Percentiles rank a stretch among this genome's conserved stretches.
Conservation (phyloP, 2,329 filamentous ascomycete species). For the Ophiostoma tasmaniense region DNA sequence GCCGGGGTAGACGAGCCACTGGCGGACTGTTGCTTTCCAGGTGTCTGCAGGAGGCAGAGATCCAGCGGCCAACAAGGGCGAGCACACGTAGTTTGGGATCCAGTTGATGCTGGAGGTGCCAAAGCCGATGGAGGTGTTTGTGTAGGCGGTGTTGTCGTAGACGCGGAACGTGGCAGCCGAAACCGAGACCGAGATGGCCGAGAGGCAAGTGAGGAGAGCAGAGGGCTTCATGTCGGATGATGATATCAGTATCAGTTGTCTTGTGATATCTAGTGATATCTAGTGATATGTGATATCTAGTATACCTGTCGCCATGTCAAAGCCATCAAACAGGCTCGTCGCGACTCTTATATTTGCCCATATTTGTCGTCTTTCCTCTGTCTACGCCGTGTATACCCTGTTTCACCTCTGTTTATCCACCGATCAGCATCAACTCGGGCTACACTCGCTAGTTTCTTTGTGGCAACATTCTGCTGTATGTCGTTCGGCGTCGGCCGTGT, state of each 20-base stretch:
- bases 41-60: conserved; percentile 3
- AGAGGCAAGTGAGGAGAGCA: background rate
- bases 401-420: too few relatives aligned
- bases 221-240: background rate
- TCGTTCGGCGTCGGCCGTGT: background rate
- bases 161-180: background rate
- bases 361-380: too few relatives aligned
- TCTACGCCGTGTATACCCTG: too few relatives aligned
- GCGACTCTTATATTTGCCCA: too few relatives aligned
- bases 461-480: background rate
- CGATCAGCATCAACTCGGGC: background rate
- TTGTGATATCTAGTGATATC: too few relatives aligned
- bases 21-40: conserved; percentile 11
- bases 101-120: conserved; percentile 16
- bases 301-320: too few relatives aligned
- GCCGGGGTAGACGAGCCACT: conserved; percentile 15
- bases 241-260: too few relatives aligned
- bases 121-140: conserved; percentile 15
- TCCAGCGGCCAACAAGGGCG: background rate
- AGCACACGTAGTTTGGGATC: conserved; percentile 16
- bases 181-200: background rate
- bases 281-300: too few relatives aligned
- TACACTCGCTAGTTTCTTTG: background rate
- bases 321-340: too few relatives aligned
- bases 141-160: conserved; percentile 16